Evolutionary conservation across 805 yeast species (phyloP).

Genomic region (Maudiozyma serrabonitensis): DNA sequence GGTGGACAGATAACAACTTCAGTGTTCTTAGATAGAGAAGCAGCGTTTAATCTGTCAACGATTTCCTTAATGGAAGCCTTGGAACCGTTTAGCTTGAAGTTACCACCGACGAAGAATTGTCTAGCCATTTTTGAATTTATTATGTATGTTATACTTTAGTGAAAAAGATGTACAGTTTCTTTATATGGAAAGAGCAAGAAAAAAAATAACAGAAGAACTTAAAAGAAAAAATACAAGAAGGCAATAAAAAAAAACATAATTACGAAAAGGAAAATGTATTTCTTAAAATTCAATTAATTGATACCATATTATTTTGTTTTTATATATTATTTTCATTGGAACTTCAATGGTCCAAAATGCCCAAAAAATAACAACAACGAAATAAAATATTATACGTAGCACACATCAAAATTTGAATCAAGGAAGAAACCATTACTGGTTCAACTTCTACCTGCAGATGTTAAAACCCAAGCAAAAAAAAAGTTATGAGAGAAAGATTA

Average conservation of each 20-base stretch:
- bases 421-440: no score
- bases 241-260: not conserved
- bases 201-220: not conserved
- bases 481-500: no score
- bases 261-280: not conserved
- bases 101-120: slow-evolving; percentile 96
- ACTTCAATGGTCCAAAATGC: no score
- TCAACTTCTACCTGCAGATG: no score
- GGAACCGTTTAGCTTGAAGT: slow-evolving; percentile 98
- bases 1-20: slow-evolving; percentile 97
- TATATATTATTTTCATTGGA: no score
- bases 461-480: no score
- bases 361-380: no score
- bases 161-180: not conserved
- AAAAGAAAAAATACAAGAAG: not conserved
- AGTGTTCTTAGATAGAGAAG: slow-evolving; percentile 64
- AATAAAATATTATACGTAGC: no score
- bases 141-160: not conserved
- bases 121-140: slow-evolving; percentile 37
- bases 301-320: no score
- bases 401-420: no score
- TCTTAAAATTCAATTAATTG: no score
- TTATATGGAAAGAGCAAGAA: not conserved
- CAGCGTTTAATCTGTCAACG: slow-evolving; percentile 71
- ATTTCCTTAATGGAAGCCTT: slow-evolving; percentile 74